These are phyloP conservation scores for Globisporangium acanthophoron DNA, from an alignment of 352 stramenopile species.

Conservation along the genomic window DNA sequence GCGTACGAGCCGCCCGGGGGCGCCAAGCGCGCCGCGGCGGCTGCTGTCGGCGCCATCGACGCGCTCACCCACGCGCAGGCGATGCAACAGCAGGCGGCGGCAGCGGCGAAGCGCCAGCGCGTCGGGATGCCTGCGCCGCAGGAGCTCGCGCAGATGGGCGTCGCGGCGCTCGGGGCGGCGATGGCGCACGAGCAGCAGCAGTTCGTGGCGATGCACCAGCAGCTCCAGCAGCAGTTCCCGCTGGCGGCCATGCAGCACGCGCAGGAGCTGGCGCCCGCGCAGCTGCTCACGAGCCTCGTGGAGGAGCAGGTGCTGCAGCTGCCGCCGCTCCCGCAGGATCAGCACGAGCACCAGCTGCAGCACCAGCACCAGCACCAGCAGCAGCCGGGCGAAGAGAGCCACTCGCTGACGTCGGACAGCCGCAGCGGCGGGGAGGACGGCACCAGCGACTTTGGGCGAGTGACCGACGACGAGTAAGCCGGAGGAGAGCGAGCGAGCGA, in stretches of 20 bases:
- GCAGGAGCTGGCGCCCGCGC: slow-evolving; percentile 1
- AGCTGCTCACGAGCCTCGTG: slow-evolving; percentile 1
- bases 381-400: not conserved
- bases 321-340: not conserved
- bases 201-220: not conserved
- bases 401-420: slow-evolving; percentile 1
- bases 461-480: not conserved
- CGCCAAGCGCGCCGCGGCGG: not conserved
- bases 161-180: not conserved
- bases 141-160: not conserved
- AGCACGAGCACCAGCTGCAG: not conserved
- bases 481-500: not conserved
- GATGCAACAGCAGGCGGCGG: not conserved
- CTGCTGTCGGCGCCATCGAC: not conserved
- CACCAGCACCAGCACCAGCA: not conserved
- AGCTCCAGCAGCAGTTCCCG: slow-evolving; percentile 1
- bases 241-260: not conserved
- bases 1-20: slow-evolving; percentile 27
- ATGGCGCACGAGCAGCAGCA: not conserved
- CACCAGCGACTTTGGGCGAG: not conserved
- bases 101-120: slow-evolving; percentile 1
- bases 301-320: slow-evolving; percentile 2
- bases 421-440: not conserved
- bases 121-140: not conserved
- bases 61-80: not conserved